Evolutionary conservation across 768 basidiomycete genomes (phyloP).

Genomic region (Lactarius indigo): DNA sequence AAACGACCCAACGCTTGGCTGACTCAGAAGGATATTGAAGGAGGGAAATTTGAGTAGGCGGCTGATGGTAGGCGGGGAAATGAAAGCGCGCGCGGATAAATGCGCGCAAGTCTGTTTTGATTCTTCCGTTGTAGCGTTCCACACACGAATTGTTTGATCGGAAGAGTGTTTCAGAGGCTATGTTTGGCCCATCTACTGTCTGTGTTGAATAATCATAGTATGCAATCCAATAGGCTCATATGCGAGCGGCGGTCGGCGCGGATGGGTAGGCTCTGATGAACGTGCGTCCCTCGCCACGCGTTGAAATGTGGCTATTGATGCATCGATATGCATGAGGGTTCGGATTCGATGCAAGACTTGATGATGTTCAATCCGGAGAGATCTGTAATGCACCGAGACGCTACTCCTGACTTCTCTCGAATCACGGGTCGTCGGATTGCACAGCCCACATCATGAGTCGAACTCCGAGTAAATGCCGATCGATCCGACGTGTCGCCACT

Average conservation of each 20-base stretch:
- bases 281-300: slow-evolving; percentile 55
- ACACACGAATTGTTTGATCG: not conserved
- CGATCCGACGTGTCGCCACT: slow-evolving; percentile 76
- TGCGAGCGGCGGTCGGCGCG: not conserved
- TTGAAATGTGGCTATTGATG: slow-evolving; percentile 46
- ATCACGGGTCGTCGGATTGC: slow-evolving; percentile 60
- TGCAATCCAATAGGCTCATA: slow-evolving; percentile 15
- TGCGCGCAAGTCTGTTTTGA: not conserved
- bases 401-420: slow-evolving; percentile 74
- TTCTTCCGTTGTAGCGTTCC: not conserved
- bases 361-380: slow-evolving; percentile 71
- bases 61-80: not conserved
- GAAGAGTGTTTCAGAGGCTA: not conserved
- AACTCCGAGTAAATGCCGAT: slow-evolving; percentile 87
- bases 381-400: slow-evolving; percentile 58
- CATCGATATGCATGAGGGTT: slow-evolving; percentile 80
- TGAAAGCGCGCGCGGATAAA: not conserved
- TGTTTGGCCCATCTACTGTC: not conserved
- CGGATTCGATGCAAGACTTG: slow-evolving; percentile 93
- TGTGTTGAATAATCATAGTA: slow-evolving; percentile 3
- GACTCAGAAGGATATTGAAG: slow-evolving; percentile 34
- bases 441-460: slow-evolving; percentile 54
- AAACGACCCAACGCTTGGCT: slow-evolving; percentile 36
- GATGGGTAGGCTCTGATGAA: slow-evolving; percentile 7
- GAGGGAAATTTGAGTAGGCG: slow-evolving; percentile 32